Evolutionary conservation across 345 rosid genomes (phyloP), one percentile per base, ranked within the genome.

Genomic region (Noccaea bulbosa): DNA sequence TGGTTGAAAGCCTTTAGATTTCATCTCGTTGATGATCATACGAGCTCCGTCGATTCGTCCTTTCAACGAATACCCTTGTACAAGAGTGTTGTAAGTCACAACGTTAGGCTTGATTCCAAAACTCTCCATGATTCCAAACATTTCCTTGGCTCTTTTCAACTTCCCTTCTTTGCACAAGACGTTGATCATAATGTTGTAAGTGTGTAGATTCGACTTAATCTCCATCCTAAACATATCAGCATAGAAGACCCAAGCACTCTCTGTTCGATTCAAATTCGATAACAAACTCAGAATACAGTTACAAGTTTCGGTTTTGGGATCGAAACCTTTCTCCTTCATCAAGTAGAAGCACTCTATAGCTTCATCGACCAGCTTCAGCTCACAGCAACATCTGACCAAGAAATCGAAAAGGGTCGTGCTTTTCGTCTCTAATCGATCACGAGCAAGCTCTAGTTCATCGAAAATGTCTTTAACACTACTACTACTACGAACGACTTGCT

Each of bases 141-240:
- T 78, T 14, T 79, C 91, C 58, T 90, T 88, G 0, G 91, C 98
- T 78, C 84, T 85, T 77, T 90, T 90, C 64, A 90, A 64, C 77
- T 90, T 90, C 69, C 87, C 98, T 77, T 87, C 93, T 77, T 87
- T 92, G 11, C 98, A 93, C 84, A 93, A 73, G 50, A 84, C 79
- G 73, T 93, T 91, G 24, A 94, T 83, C 99, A 94, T 94, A 56
- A 94, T 91, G 41, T 91, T 94, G 77, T 78, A 94, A 0, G 99
- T 91, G 62, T 71, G 78, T 15, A 86, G 55, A 56, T 76, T 89
- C 2, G 95, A 94, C 67, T 81, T 85, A 22, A 94, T 85, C 86
- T 82, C 81, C 89, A 85, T 78, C 81, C 87, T 85, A 60, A 82
- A 91, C 97, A 94, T 91, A 80, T 94, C 94, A n/a, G 99, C 97